A percentile compares a stretch with the other conserved stretches of the same genome.
phyloP scores from a whole-genome alignment of 1,139 yeast genomes.

The Candida sp. region DNA sequence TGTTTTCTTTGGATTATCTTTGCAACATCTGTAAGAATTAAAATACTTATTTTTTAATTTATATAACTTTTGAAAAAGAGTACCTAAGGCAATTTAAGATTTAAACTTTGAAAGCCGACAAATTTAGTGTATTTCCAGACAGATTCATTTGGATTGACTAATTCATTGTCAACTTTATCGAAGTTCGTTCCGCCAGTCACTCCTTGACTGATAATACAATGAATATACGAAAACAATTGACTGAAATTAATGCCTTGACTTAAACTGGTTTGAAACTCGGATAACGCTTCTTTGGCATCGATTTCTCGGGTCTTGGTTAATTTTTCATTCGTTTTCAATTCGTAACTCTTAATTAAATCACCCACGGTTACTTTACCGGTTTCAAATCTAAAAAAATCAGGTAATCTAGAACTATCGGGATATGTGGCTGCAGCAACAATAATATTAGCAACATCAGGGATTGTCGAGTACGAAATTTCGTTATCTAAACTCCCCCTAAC shows the following conservation, averaged over 20 bases:
- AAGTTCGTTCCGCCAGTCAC: slow-evolving; percentile 32
- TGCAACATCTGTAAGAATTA: no score
- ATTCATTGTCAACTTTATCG: slow-evolving; percentile 36
- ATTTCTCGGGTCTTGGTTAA: slow-evolving; percentile 22
- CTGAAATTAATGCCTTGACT: slow-evolving; percentile 26
- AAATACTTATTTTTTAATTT: no score
- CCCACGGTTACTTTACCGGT: slow-evolving; percentile 39
- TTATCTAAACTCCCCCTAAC: slow-evolving; percentile 41
- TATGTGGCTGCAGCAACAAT: slow-evolving; percentile 38
- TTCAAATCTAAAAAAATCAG: slow-evolving; percentile 42
- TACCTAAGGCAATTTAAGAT: no score
- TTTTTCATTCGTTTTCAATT: slow-evolving; percentile 33
- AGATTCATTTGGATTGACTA: slow-evolving; percentile 49
- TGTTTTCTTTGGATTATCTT: no score
- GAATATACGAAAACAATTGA: slow-evolving; percentile 30
- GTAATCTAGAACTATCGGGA: slow-evolving; percentile 33
- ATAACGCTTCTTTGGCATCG: slow-evolving; percentile 27
- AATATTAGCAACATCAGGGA: slow-evolving; percentile 46
- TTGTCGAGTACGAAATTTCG: slow-evolving; percentile 27
- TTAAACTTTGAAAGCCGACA: neutral
- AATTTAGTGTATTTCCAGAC: slow-evolving; percentile 42
- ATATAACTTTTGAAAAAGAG: no score
- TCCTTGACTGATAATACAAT: slow-evolving; percentile 23
- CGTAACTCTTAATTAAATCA: slow-evolving; percentile 39
- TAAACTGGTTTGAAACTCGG: slow-evolving; percentile 22